Evolutionary conservation across 371 early-diverging fungal species (phyloP).

Genomic region (Fennellomyces sp.): DNA sequence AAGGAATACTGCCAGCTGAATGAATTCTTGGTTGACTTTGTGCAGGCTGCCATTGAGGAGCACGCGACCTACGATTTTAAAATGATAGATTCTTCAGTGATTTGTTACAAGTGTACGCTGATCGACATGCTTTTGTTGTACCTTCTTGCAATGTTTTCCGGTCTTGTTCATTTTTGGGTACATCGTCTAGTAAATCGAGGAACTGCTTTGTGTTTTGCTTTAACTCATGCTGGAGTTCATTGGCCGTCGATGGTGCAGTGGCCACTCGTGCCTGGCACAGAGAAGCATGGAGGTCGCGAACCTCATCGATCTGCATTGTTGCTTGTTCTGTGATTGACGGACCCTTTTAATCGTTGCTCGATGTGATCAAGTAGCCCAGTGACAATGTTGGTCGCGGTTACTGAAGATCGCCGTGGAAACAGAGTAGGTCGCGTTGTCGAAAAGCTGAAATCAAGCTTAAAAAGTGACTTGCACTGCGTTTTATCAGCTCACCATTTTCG

Average conservation of each 20-base stretch:
- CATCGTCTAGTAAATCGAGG: conserved; percentile 46
- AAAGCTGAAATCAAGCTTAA: too few species aligned
- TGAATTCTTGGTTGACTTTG: conserved; percentile 74
- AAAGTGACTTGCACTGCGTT: too few species aligned
- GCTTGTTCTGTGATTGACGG: background rate
- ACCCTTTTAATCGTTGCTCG: too few species aligned
- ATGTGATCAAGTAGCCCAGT: too few species aligned
- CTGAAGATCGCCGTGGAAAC: too few species aligned
- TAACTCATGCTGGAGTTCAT: conserved; percentile 23
- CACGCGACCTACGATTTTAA: conserved; percentile 34
- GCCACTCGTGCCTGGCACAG: conserved; percentile 36
- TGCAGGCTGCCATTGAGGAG: conserved; percentile 54
- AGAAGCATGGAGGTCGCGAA: conserved; percentile 23
- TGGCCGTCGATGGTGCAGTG: conserved; percentile 17
- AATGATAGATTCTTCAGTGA: background rate
- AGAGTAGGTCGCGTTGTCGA: too few species aligned
- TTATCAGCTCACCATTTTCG: too few species aligned
- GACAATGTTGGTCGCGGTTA: too few species aligned
- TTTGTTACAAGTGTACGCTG: background rate
- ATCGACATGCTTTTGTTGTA: too few species aligned
- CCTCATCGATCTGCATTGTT: background rate
- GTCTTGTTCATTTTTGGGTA: conserved; percentile 49
- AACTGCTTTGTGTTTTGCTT: conserved; percentile 40
- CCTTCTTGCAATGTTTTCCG: conserved; percentile 55
- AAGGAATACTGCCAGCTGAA: conserved; percentile 63